Conservation (phyloP, 2,329 filamentous ascomycete species). For the Pestalotiopsis sp. region DNA sequence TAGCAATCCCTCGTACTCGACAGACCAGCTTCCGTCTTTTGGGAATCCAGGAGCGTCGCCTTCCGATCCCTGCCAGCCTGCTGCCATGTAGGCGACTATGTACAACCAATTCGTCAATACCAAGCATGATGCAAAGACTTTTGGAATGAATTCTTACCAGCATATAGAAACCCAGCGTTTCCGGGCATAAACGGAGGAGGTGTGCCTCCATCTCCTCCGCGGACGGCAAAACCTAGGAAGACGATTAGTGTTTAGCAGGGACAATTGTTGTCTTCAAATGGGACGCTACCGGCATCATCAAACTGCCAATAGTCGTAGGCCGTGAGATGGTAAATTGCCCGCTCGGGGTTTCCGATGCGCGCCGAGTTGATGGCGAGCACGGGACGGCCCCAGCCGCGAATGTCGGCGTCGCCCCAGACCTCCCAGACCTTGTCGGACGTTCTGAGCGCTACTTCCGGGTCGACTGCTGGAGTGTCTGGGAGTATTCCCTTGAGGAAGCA, state of each 20-base stretch:
- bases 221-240: constrained; percentile 23
- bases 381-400: constrained; percentile 47
- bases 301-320: constrained; percentile 42
- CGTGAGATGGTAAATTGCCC: constrained; percentile 41
- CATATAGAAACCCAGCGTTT: constrained; percentile 37
- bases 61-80: constrained; percentile 29
- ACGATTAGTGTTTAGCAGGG: neutral
- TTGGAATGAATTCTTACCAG: constrained; percentile 19
- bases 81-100: constrained; percentile 37
- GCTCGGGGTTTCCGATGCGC: constrained; percentile 39
- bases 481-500: constrained; percentile 39
- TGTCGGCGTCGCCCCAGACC: constrained; percentile 41
- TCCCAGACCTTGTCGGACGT: constrained; percentile 40
- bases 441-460: constrained; percentile 31
- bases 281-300: constrained; percentile 35
- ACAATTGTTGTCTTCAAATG: rapidly evolving
- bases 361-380: constrained; percentile 46
- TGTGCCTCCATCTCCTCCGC: constrained; percentile 28
- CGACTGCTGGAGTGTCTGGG: constrained; percentile 37
- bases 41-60: constrained; percentile 36
- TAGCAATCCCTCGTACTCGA: constrained; percentile 34
- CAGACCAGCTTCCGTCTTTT: constrained; percentile 32
- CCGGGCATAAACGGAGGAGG: constrained; percentile 37
- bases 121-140: no score
- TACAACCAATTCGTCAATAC: neutral